Evolutionary conservation across 495 filamentous ascomycete genomes (phyloP), one percentile per base, ranked within the genome.

Genomic region (Talaromyces trachyspermus): DNA sequence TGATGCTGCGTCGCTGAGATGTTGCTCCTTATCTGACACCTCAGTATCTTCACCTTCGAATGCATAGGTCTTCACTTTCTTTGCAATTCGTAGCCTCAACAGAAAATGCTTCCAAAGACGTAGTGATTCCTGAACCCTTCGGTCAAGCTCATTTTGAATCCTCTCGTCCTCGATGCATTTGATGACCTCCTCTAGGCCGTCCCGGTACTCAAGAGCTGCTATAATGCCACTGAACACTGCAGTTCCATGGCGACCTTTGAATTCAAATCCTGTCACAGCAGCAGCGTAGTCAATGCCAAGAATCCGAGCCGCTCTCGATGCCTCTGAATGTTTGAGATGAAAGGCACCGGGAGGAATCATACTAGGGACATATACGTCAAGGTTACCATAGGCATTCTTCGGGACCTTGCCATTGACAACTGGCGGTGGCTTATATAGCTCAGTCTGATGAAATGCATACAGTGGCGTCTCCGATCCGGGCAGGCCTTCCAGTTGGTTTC

Each of bases 211-310:
- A 17, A 47, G 55, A 1, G 89, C 82, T 20, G 95, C 79, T 7
- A 97, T 78, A 12, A 85, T 78, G 0, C 92, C 94, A 5, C 75
- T 70, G 12, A 87, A 57, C 11, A 92, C 74, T 8, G 91, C 87
- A 4, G 87, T 95, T 7, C 88, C 89, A 42, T 83, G 78, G 5
- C 88, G 75, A 11, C 88, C 87, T 60, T 75, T 81, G 59, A 95
- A 96, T 23, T 84, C 71, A 58, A 97, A 98, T 0, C 89, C 89
- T 1, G 85, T 92, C 10, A 99, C 80, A 12, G 94, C 92, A 33
- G 88, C 85, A 23, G 86, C 86, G 53, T 83, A 94, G 63, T 97
- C 91, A 26, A 97, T 71, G 0, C 86, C 85, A 3, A 96, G 57
- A 6, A 94, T 69, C 44, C 74, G 78, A 17, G 88, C 88, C 1